Evolutionary conservation across 345 rosid genomes (phyloP).

Genomic region (Citrus sinensis): DNA sequence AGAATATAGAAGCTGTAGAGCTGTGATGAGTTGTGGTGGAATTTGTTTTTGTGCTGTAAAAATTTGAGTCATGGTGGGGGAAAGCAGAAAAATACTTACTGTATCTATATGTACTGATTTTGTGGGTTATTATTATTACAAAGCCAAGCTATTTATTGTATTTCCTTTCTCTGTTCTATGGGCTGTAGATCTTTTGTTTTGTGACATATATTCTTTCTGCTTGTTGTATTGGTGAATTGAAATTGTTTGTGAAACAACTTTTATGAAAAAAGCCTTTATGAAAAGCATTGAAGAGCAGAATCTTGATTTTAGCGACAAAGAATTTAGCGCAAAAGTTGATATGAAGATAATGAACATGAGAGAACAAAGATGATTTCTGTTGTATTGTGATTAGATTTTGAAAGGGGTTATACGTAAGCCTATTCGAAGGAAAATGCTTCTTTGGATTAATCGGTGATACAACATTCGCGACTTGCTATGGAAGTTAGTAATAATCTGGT

Average conservation of each 20-base stretch:
- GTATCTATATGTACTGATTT: constrained; percentile 38
- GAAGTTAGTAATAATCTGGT: neutral
- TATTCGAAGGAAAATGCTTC: neutral
- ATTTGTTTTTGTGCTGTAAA: constrained; percentile 44
- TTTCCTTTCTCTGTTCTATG: constrained; percentile 14
- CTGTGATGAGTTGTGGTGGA: constrained; percentile 35
- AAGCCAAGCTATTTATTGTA: constrained; percentile 16
- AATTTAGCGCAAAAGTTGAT: neutral
- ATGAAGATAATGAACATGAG: neutral
- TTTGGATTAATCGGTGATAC: neutral
- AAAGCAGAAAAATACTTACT: constrained; percentile 31
- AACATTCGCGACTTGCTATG: neutral
- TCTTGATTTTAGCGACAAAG: neutral
- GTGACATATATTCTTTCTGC: constrained; percentile 28
- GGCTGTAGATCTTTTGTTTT: constrained; percentile 32
- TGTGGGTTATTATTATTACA: constrained; percentile 22
- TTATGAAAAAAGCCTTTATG: no score
- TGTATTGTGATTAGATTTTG: neutral
- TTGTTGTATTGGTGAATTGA: constrained; percentile 26
- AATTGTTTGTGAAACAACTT: constrained; percentile 19
- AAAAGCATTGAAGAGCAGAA: no score
- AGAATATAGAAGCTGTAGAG: constrained; percentile 46
- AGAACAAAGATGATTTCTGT: neutral
- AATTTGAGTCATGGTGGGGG: constrained; percentile 40
- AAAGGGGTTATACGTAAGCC: neutral